Evolutionary conservation across 192 early-diverging fungal genomes (phyloP).

Genomic region (Mortierella antarctica): DNA sequence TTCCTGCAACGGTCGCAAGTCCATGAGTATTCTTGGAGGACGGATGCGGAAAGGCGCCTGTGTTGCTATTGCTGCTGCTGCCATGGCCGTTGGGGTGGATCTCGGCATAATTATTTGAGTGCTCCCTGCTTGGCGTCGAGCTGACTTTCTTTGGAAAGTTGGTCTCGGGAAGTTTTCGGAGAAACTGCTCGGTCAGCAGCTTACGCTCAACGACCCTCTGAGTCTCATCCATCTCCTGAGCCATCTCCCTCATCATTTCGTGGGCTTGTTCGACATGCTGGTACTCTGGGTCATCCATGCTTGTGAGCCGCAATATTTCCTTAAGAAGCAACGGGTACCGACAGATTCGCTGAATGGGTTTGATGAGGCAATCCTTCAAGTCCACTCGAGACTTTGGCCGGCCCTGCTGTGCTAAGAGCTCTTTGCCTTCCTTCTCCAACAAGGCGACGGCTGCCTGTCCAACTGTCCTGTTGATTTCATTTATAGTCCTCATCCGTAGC

Average conservation of each 20-base stretch:
- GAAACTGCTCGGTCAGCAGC: slow-evolving; percentile 41
- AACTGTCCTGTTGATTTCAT: slow-evolving; percentile 9
- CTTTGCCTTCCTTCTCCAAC: slow-evolving; percentile 28
- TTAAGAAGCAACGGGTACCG: slow-evolving; percentile 87
- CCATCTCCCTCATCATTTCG: slow-evolving; percentile 51
- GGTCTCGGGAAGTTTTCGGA: slow-evolving; percentile 31
- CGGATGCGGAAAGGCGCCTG: neutral
- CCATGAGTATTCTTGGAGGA: neutral
- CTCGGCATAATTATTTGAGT: neutral
- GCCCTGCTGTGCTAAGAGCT: slow-evolving; percentile 26
- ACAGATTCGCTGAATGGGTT: slow-evolving; percentile 92
- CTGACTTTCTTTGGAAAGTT: slow-evolving; percentile 20
- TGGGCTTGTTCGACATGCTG: slow-evolving; percentile 31
- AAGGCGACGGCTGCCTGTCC: slow-evolving; percentile 2
- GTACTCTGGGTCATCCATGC: slow-evolving; percentile 48
- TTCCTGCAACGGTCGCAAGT: neutral
- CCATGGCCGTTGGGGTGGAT: neutral
- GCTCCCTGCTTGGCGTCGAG: neutral
- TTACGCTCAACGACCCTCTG: slow-evolving; percentile 42
- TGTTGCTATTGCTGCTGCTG: neutral
- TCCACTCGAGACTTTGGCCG: slow-evolving; percentile 24
- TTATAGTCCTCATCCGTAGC: slow-evolving; percentile 27
- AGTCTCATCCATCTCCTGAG: slow-evolving; percentile 55
- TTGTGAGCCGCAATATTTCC: slow-evolving; percentile 68
- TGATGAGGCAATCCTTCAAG: slow-evolving; percentile 55